Conservation (phyloP, 495 filamentous ascomycete species). For the Trichoderma reesei region DNA sequence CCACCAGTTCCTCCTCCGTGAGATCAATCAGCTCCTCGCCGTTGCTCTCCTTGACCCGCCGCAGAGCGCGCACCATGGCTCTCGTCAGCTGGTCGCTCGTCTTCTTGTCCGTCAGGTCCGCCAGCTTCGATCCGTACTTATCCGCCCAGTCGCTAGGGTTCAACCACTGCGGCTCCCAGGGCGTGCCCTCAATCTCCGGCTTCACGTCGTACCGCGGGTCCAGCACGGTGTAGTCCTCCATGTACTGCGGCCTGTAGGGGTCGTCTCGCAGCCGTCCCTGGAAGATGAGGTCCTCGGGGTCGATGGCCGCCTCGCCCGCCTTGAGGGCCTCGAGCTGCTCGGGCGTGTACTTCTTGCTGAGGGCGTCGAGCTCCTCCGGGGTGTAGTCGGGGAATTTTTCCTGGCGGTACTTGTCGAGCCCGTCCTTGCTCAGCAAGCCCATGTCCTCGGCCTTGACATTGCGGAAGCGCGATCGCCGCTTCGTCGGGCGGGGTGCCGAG, state of each 20-base stretch:
- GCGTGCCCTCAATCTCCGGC: constrained; percentile 6
- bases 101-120: constrained; percentile 20
- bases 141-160: constrained; percentile 37
- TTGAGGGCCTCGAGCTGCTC: constrained; percentile 77
- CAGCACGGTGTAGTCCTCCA: constrained; percentile 74
- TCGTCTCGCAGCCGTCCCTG: constrained; percentile 62
- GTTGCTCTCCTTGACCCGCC: constrained; percentile 26
- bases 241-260: constrained; percentile 60
- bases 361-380: constrained; percentile 50
- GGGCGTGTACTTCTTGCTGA: constrained; percentile 61
- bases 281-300: constrained; percentile 62
- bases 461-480: constrained; percentile 33
- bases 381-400: constrained; percentile 55
- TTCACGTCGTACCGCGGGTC: constrained; percentile 37
- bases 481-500: constrained; percentile 29
- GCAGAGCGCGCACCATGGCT: constrained; percentile 15
- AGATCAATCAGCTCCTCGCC: constrained; percentile 21
- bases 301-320: constrained; percentile 75
- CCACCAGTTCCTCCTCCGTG: constrained; percentile 22
- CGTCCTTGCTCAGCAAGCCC: constrained; percentile 28
- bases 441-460: constrained; percentile 35
- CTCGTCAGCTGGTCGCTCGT: constrained; percentile 8
- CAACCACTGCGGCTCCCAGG: constrained; percentile 19
- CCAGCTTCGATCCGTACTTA: constrained; percentile 19
- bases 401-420: constrained; percentile 33